Conservation (phyloP, 257 asterid genomes). For the Lantana camara region DNA sequence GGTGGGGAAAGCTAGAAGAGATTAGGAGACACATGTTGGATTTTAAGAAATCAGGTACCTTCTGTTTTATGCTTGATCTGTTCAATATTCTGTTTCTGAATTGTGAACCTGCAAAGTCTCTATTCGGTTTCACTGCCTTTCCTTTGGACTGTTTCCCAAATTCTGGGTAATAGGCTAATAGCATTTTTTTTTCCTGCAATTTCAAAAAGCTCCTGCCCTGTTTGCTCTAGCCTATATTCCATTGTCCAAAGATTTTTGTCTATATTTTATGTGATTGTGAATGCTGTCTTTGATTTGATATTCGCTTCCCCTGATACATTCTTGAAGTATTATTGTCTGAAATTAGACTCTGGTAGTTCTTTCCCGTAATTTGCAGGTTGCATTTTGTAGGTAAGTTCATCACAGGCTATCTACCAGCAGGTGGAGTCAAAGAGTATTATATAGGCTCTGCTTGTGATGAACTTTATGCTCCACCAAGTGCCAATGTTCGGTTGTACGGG, state of each 20-base stretch:
- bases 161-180: not conserved
- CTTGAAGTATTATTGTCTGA: not conserved
- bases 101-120: not conserved
- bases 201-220: not conserved
- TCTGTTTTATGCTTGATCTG: not conserved
- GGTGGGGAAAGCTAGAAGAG: conserved; percentile 89
- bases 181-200: not conserved
- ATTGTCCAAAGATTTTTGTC: too few relatives aligned
- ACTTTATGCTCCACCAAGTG: conserved; percentile 78
- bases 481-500: conserved; percentile 67
- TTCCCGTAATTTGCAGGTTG: conserved; percentile 21
- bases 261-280: too few relatives aligned
- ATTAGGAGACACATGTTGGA: conserved; percentile 70
- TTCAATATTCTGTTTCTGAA: not conserved
- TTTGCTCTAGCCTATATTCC: not conserved
- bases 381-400: conserved; percentile 58
- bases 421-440: conserved; percentile 76
- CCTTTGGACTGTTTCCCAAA: not conserved
- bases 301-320: not conserved
- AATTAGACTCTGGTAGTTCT: conserved; percentile 19
- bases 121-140: not conserved
- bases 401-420: conserved; percentile 55
- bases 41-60: conserved; percentile 68
- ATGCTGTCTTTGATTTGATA: not conserved
- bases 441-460: conserved; percentile 69